Percentiles rank a stretch among this genome's conserved stretches.
phyloP scores from a whole-genome alignment of 306 rosid genomes.

The Pachyrhizus erosus region DNA sequence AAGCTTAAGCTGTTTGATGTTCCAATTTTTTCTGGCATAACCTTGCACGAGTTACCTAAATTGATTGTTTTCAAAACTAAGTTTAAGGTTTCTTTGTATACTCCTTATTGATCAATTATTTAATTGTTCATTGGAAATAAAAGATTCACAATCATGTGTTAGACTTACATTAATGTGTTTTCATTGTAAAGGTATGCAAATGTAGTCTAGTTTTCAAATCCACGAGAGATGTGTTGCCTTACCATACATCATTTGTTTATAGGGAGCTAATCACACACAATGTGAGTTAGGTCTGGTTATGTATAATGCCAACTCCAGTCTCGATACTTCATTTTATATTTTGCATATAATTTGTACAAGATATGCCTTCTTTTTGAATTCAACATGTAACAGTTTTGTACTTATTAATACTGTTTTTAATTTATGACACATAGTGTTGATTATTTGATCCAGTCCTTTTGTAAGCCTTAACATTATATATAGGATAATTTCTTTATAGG shows the following conservation, averaged over 20 bases:
- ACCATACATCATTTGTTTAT: not conserved
- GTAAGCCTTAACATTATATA: no score
- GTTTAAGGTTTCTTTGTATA: not conserved
- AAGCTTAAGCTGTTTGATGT: no score
- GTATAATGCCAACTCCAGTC: slow-evolving; percentile 15
- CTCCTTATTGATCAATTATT: not conserved
- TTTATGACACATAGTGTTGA: not conserved
- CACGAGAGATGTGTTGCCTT: not conserved
- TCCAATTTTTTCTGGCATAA: not conserved
- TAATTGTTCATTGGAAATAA: not conserved
- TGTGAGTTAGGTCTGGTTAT: not conserved
- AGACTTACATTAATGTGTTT: not conserved
- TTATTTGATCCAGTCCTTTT: not conserved
- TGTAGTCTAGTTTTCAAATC: not conserved
- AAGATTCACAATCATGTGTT: not conserved
- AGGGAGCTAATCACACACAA: not conserved
- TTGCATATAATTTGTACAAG: not conserved
- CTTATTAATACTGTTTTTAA: not conserved
- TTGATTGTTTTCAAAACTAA: not conserved
- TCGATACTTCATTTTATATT: not conserved
- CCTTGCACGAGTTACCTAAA: not conserved
- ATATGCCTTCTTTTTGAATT: not conserved
- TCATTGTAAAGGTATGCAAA: not conserved
- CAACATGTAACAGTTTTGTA: not conserved
- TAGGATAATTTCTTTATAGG: not conserved